Conservation (phyloP, 805 yeast species). For the Ogataea degrootiae region DNA sequence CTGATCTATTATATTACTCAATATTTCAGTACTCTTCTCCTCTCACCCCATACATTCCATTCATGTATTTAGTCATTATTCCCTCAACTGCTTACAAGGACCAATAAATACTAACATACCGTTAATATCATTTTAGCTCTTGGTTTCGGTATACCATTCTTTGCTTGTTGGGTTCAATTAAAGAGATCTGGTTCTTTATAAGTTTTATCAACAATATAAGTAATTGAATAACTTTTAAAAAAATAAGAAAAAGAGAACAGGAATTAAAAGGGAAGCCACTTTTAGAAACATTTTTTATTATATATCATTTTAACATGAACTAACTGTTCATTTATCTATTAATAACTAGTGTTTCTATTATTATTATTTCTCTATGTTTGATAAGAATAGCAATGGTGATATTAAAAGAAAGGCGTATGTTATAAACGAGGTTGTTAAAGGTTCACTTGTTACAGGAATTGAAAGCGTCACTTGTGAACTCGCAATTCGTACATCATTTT, state of each 20-base stretch:
- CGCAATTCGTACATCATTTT: too few relatives aligned
- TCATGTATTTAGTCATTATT: background rate
- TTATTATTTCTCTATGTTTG: too few relatives aligned
- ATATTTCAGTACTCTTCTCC: too few relatives aligned
- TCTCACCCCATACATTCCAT: background rate
- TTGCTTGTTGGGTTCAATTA: constrained; percentile 74
- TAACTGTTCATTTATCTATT: too few relatives aligned
- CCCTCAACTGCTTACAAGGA: background rate
- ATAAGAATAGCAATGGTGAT: too few relatives aligned
- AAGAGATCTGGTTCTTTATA: constrained; percentile 73
- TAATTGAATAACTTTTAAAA: background rate
- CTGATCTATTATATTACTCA: too few relatives aligned
- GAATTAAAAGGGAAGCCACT: background rate
- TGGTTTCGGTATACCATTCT: constrained; percentile 74
- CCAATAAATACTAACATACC: constrained; percentile 10
- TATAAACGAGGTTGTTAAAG: too few relatives aligned
- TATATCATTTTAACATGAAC: too few relatives aligned
- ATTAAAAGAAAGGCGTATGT: too few relatives aligned
- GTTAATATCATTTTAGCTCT: constrained; percentile 26
- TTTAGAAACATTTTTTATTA: background rate
- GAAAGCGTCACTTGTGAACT: too few relatives aligned
- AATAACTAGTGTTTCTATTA: too few relatives aligned
- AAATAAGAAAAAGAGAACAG: background rate
- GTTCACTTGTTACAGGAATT: too few relatives aligned
- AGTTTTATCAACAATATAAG: background rate